Evolutionary conservation across 345 rosid species (phyloP).

Genomic region (Lepidium aucheri): DNA sequence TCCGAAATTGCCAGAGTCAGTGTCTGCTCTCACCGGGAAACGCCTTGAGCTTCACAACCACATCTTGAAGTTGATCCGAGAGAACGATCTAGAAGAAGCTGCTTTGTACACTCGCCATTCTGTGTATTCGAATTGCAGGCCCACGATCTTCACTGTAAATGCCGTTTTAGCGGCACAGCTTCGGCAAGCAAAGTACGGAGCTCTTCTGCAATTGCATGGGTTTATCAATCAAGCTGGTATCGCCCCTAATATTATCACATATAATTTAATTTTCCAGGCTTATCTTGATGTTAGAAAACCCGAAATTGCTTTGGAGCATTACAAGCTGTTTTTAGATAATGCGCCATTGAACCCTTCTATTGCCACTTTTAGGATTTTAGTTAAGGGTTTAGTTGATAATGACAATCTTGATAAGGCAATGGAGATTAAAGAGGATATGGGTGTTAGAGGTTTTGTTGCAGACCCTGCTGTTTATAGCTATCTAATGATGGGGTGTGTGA

Average conservation of each 20-base stretch:
- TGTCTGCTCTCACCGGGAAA: slow-evolving; percentile 61
- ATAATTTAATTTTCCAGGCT: slow-evolving; percentile 70
- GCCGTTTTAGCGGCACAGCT: slow-evolving; percentile 79
- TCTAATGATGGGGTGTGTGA: slow-evolving; percentile 61
- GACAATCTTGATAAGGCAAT: slow-evolving; percentile 62
- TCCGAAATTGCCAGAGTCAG: slow-evolving; percentile 76
- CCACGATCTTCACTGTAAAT: slow-evolving; percentile 78
- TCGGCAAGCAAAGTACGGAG: slow-evolving; percentile 70
- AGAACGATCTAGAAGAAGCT: slow-evolving; percentile 85
- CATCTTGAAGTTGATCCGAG: slow-evolving; percentile 58
- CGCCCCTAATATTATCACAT: slow-evolving; percentile 69
- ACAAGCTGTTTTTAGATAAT: slow-evolving; percentile 59
- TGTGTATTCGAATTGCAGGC: slow-evolving; percentile 85
- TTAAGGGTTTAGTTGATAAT: slow-evolving; percentile 79
- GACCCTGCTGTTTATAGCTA: slow-evolving; percentile 66
- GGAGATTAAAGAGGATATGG: slow-evolving; percentile 82
- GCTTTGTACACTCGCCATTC: slow-evolving; percentile 89
- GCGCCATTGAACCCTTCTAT: slow-evolving; percentile 73
- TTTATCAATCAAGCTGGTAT: slow-evolving; percentile 79
- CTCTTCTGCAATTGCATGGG: slow-evolving; percentile 62
- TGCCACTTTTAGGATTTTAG: slow-evolving; percentile 61
- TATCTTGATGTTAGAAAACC: slow-evolving; percentile 73
- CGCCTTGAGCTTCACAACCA: slow-evolving; percentile 81
- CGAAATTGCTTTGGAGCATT: slow-evolving; percentile 72
- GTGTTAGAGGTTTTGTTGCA: slow-evolving; percentile 42